phyloP scores from a whole-genome alignment of 257 asterid species.

The Salvia miltiorrhiza region DNA sequence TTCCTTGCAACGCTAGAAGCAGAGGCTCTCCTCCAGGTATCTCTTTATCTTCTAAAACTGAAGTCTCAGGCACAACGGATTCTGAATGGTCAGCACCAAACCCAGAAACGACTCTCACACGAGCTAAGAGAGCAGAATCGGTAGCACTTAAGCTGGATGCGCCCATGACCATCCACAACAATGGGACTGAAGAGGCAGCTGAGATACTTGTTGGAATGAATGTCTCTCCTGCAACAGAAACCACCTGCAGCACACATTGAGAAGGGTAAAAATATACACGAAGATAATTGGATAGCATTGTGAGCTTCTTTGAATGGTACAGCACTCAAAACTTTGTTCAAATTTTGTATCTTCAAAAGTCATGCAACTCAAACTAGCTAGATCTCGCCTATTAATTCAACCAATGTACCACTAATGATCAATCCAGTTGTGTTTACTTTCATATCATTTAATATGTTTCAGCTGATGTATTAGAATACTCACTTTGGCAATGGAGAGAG shows the following conservation, averaged over 20 bases:
- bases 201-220: constrained; percentile 78
- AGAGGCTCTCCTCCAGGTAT: constrained; percentile 58
- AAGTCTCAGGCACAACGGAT: constrained; percentile 18
- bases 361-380: background rate
- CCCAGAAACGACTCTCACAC: constrained; percentile 59
- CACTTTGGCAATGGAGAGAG: constrained; percentile 59
- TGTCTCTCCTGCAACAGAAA: constrained; percentile 52
- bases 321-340: background rate
- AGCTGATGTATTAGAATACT: constrained; percentile 24
- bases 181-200: constrained; percentile 37
- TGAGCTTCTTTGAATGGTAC: background rate
- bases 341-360: background rate
- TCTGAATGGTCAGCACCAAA: constrained; percentile 32
- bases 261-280: background rate
- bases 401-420: background rate
- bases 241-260: constrained; percentile 40
- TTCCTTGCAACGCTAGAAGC: constrained; percentile 68
- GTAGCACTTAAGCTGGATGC: constrained; percentile 42
- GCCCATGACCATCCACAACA: constrained; percentile 95
- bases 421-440: background rate
- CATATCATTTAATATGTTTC: background rate
- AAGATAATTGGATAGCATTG: background rate
- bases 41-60: constrained; percentile 51
- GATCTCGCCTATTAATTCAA: no score
- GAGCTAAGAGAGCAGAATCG: constrained; percentile 44